Evolutionary conservation across 352 stramenopile genomes (phyloP).

Genomic region (Blastocystis sp.): DNA sequence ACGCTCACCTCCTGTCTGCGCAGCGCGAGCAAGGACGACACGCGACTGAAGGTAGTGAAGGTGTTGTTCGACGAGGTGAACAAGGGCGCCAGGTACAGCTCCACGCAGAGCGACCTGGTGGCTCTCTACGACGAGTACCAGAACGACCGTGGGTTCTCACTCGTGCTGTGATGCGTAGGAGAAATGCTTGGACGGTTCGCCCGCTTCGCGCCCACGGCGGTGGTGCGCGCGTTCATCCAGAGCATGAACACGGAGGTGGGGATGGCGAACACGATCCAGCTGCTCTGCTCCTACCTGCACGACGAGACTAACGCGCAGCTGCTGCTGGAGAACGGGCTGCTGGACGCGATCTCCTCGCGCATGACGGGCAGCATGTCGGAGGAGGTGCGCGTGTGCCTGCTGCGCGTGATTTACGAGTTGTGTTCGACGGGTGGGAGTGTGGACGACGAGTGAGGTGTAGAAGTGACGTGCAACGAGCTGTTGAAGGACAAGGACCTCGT

Average conservation of each 20-base stretch:
- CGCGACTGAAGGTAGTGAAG: neutral
- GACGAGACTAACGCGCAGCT: slow-evolving; percentile 1
- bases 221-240: neutral
- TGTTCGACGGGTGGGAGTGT: neutral
- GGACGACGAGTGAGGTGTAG: neutral
- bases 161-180: neutral
- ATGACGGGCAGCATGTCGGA: neutral
- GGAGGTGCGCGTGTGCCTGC: neutral
- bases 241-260: slow-evolving; percentile 7
- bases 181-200: neutral
- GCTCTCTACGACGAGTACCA: slow-evolving; percentile 18
- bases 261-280: neutral
- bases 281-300: slow-evolving; percentile 21
- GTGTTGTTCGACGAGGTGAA: slow-evolving; percentile 19
- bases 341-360: neutral
- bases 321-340: slow-evolving; percentile 16
- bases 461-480: slow-evolving; percentile 1
- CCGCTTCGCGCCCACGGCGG: neutral
- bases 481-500: slow-evolving; percentile 25
- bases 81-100: slow-evolving; percentile 3
- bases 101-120: neutral
- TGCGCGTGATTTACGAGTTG: neutral
- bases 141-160: neutral
- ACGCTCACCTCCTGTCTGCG: slow-evolving; percentile 10
- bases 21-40: neutral